phyloP scores from a whole-genome alignment of 2,329 filamentous ascomycete genomes.

The Kalaharituber pfeilii region DNA sequence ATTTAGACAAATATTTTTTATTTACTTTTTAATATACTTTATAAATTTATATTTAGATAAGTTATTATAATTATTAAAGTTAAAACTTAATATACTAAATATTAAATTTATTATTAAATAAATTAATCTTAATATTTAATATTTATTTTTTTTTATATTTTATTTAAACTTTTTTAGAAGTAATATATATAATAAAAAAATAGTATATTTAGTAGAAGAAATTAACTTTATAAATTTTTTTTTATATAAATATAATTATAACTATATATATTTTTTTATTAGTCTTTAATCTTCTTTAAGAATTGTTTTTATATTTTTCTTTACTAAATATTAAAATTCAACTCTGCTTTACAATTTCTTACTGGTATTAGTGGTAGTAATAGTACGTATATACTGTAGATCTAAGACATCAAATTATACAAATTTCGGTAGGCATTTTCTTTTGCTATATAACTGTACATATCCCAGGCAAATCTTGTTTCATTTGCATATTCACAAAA shows the following conservation, averaged over 20 bases:
- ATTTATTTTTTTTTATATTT: no score
- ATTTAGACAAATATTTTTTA: background rate
- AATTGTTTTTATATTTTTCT: background rate
- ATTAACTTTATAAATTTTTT: background rate
- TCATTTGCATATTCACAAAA: background rate
- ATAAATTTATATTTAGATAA: background rate
- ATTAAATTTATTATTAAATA: background rate
- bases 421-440: background rate
- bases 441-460: background rate
- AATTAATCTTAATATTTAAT: no score
- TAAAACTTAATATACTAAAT: background rate
- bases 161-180: background rate
- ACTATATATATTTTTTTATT: background rate
- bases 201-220: background rate
- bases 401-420: background rate
- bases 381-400: no score
- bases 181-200: background rate
- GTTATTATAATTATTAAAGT: background rate
- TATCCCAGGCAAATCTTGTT: background rate
- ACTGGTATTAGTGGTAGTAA: background rate
- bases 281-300: background rate
- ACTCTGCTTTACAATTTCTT: background rate
- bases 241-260: background rate
- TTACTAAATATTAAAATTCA: background rate
- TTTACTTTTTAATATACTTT: background rate